phyloP scores from a whole-genome alignment of 129 eudicot species.

The Escallonia rubra region DNA sequence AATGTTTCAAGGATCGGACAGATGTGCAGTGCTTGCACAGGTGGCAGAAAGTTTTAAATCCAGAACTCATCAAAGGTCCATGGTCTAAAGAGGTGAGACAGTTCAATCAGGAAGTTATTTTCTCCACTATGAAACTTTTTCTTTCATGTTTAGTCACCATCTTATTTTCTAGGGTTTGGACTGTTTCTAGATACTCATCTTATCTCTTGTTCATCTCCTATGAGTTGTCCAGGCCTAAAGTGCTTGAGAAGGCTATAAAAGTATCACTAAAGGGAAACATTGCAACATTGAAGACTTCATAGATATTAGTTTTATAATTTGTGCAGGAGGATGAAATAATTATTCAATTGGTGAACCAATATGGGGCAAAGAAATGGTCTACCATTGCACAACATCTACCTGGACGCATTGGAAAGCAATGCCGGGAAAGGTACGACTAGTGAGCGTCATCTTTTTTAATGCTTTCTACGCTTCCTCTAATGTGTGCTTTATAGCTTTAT shows the following conservation, averaged over 20 bases:
- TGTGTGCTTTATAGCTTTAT: too few relatives aligned
- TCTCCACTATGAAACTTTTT: background rate
- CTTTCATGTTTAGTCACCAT: too few relatives aligned
- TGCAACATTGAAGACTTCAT: background rate
- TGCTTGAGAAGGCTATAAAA: too few relatives aligned
- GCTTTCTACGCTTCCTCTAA: background rate
- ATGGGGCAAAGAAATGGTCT: constrained; percentile 92
- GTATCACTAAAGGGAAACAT: too few relatives aligned
- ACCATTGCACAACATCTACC: constrained; percentile 74
- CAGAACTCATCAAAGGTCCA: constrained; percentile 91
- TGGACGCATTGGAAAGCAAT: constrained; percentile 96
- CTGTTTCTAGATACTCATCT: too few relatives aligned
- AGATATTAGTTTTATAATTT: constrained; percentile 2
- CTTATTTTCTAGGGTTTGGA: too few relatives aligned
- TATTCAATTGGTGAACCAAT: constrained; percentile 48
- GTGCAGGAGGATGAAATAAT: constrained; percentile 81
- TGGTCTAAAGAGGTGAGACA: constrained; percentile 86
- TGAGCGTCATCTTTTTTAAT: background rate
- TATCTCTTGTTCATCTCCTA: too few relatives aligned
- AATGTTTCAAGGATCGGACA: constrained; percentile 76
- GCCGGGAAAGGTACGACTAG: constrained; percentile 74
- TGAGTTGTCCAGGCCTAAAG: too few relatives aligned
- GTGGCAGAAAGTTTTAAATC: constrained; percentile 92
- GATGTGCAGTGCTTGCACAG: constrained; percentile 91
- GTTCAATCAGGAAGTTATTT: background rate